Evolutionary conservation across 805 yeast species (phyloP).

Genomic region (Saturnispora saitoi): DNA sequence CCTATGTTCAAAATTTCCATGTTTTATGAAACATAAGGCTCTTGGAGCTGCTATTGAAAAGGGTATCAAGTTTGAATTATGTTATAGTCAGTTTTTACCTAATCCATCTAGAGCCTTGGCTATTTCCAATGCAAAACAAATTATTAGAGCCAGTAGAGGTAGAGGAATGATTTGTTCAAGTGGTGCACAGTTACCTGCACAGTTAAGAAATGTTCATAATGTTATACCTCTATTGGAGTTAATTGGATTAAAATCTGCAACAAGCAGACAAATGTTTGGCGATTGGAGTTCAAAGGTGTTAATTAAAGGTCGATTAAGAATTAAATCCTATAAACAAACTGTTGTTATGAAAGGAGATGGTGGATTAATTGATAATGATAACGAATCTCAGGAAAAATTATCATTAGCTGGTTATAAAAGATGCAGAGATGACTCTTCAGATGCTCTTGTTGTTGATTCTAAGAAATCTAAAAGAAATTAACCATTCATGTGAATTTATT

Average conservation of each 20-base stretch:
- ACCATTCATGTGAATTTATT: background rate
- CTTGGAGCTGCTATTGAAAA: slow-evolving; percentile 75
- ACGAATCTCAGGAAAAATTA: background rate
- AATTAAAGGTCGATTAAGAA: slow-evolving; percentile 65
- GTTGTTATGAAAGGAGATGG: slow-evolving; percentile 47
- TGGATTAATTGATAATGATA: slow-evolving; percentile 20
- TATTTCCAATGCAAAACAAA: slow-evolving; percentile 62
- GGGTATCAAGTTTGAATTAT: slow-evolving; percentile 76
- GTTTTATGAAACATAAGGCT: slow-evolving; percentile 73
- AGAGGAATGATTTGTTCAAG: slow-evolving; percentile 74
- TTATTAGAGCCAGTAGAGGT: slow-evolving; percentile 72
- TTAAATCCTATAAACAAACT: slow-evolving; percentile 71
- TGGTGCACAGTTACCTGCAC: slow-evolving; percentile 44
- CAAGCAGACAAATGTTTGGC: slow-evolving; percentile 51
- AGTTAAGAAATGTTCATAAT: slow-evolving; percentile 61
- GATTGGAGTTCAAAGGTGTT: slow-evolving; percentile 56
- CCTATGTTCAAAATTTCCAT: slow-evolving; percentile 56
- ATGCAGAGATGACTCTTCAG: background rate
- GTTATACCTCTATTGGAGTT: slow-evolving; percentile 54
- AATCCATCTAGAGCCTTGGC: slow-evolving; percentile 43
- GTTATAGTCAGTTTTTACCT: slow-evolving; percentile 48
- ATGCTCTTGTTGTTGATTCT: background rate
- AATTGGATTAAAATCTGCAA: slow-evolving; percentile 60
- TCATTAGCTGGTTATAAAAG: background rate
- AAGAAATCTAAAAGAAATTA: background rate